These are phyloP conservation scores for Isoetes taiwanensis DNA, from an alignment of 75 land plant genomes.

Conservation along the genomic window DNA sequence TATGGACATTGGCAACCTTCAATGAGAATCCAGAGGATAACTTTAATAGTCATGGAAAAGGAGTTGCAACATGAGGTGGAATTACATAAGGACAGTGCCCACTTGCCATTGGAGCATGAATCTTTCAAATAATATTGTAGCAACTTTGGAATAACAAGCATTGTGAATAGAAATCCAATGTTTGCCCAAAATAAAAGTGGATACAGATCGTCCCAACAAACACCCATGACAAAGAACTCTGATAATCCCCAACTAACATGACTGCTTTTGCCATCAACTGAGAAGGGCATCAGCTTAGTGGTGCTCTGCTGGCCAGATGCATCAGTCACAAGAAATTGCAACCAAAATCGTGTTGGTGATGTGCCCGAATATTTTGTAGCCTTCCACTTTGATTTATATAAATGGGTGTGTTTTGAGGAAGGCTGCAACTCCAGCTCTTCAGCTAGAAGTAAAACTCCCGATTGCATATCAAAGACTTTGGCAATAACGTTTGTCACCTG, in stretches of 20 bases:
- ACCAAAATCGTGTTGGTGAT: constrained; percentile 43
- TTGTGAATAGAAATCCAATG: constrained; percentile 14
- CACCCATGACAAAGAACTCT: constrained; percentile 78
- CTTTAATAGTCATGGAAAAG: neutral
- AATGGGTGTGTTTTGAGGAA: constrained; percentile 14
- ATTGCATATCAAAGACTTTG: constrained; percentile 42
- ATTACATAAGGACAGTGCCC: constrained; percentile 11
- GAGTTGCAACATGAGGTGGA: neutral
- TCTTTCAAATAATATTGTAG: constrained; percentile 15
- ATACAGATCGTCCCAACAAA: constrained; percentile 50
- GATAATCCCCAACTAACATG: constrained; percentile 42
- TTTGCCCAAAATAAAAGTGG: constrained; percentile 38
- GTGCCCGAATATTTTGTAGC: constrained; percentile 46
- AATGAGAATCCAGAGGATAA: constrained; percentile 11
- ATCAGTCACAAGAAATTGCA: constrained; percentile 53
- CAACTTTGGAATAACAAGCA: constrained; percentile 44
- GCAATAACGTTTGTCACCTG: constrained; percentile 41
- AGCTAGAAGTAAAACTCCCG: constrained; percentile 29
- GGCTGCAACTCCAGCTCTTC: constrained; percentile 42
- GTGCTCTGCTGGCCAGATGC: constrained; percentile 20
- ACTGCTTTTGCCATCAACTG: constrained; percentile 41
- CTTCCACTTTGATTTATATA: constrained; percentile 55
- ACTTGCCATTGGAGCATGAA: constrained; percentile 11
- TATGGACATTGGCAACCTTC: constrained; percentile 14
- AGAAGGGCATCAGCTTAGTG: constrained; percentile 56